A percentile compares a stretch with the other conserved stretches of the same genome.
Evolutionary conservation across 2,329 filamentous ascomycete species (phyloP).

Genomic region (Magnaporthiopsis poae): DNA sequence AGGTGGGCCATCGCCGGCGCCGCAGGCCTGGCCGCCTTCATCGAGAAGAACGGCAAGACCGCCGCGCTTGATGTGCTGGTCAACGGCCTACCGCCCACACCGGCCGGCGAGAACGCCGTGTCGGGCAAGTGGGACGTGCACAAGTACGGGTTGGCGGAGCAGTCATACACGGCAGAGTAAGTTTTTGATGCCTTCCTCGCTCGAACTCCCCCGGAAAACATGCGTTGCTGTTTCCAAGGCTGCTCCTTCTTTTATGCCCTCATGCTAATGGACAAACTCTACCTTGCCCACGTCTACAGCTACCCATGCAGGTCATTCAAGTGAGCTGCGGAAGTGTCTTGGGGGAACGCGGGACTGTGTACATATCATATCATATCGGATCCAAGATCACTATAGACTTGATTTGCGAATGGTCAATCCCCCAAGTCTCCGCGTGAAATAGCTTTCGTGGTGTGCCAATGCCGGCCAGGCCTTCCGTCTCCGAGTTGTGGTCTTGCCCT

Average conservation of each 20-base stretch:
- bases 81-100: conserved; percentile 75
- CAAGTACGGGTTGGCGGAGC: conserved; percentile 57
- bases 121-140: conserved; percentile 54
- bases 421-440: neutral
- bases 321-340: conserved; percentile 24
- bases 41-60: conserved; percentile 47
- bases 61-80: conserved; percentile 53
- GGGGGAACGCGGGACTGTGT: conserved; percentile 14
- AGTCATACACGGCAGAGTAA: conserved; percentile 61
- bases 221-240: neutral
- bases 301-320: conserved; percentile 57
- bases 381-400: conserved; percentile 10
- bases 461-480: too few species aligned
- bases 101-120: conserved; percentile 54
- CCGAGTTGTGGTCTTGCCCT: too few species aligned
- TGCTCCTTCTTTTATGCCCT: neutral
- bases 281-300: conserved; percentile 22
- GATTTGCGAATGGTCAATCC: neutral
- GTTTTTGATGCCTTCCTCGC: conserved; percentile 24
- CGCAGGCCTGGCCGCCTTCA: conserved; percentile 60
- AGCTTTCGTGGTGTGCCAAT: too few species aligned
- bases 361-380: conserved; percentile 19
- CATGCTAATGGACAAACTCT: conserved; percentile 9
- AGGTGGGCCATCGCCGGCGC: too few species aligned
- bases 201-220: neutral